These are phyloP conservation scores for Cyberlindnera galapagoensis DNA, from an alignment of 805 yeast species.

Conservation along the genomic window DNA sequence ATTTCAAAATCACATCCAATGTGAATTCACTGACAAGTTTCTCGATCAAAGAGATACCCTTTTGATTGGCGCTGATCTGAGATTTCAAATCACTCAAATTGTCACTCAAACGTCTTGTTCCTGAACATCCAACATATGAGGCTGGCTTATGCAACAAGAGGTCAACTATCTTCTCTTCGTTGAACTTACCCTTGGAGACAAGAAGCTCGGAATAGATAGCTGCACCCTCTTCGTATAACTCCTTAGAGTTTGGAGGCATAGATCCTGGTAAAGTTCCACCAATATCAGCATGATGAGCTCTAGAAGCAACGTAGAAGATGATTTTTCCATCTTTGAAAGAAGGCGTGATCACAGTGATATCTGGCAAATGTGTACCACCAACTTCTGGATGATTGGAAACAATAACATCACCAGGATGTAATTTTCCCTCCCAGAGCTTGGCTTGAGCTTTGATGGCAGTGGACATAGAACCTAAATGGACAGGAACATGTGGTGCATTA, in stretches of 20 bases:
- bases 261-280: slow-evolving; percentile 92
- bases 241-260: slow-evolving; percentile 89
- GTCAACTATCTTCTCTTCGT: slow-evolving; percentile 60
- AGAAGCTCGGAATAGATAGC: slow-evolving; percentile 72
- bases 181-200: slow-evolving; percentile 66
- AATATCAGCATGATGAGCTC: slow-evolving; percentile 96
- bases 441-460: slow-evolving; percentile 68
- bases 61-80: slow-evolving; percentile 83
- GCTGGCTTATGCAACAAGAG: slow-evolving; percentile 71
- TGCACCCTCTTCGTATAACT: slow-evolving; percentile 87
- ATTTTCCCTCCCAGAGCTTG: slow-evolving; percentile 52
- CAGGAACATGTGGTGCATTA: slow-evolving; percentile 86
- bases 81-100: slow-evolving; percentile 81
- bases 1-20: slow-evolving; percentile 50
- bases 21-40: slow-evolving; percentile 59
- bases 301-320: slow-evolving; percentile 83
- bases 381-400: slow-evolving; percentile 76
- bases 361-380: slow-evolving; percentile 88
- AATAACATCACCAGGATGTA: slow-evolving; percentile 68
- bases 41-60: slow-evolving; percentile 66
- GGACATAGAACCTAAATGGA: slow-evolving; percentile 82
- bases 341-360: slow-evolving; percentile 89
- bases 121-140: slow-evolving; percentile 78
- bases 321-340: slow-evolving; percentile 58
- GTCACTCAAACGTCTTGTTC: slow-evolving; percentile 78